A percentile compares a stretch with the other conserved stretches of the same genome.
These are phyloP conservation scores for Celoporthe dispersa DNA, from an alignment of 2,329 filamentous ascomycete species.

Conservation along the genomic window DNA sequence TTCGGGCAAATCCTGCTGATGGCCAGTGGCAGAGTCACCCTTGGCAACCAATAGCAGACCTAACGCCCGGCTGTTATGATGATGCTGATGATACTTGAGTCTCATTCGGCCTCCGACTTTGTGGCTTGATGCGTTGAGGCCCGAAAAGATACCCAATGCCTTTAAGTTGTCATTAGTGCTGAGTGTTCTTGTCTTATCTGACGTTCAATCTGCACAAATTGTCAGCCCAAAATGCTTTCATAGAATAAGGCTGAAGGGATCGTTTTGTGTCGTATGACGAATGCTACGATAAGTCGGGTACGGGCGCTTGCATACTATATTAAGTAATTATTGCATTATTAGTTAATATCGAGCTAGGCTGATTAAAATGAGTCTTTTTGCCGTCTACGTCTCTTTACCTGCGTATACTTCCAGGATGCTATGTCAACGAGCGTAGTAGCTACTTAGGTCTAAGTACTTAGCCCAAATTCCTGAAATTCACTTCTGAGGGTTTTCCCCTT, in stretches of 20 bases:
- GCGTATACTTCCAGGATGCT: neutral
- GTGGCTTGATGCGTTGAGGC: neutral
- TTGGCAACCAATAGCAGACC: neutral
- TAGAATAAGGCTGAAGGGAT: neutral
- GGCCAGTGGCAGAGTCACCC: neutral
- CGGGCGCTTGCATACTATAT: no score
- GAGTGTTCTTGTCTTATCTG: neutral
- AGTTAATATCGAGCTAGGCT: no score
- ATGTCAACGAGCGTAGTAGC: neutral
- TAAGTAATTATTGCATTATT: no score
- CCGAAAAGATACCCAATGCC: neutral
- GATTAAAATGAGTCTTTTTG: no score
- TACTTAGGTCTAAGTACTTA: no score
- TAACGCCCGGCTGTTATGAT: neutral
- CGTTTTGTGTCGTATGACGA: neutral
- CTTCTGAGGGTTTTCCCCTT: neutral
- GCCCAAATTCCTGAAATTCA: neutral
- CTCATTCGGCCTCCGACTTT: neutral
- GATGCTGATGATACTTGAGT: neutral
- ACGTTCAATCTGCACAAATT: neutral
- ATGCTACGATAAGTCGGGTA: neutral
- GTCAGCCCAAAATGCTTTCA: neutral
- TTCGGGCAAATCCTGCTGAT: neutral
- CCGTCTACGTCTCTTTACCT: no score
- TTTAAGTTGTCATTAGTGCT: neutral